Base-by-base conservation (phyloP, 805 yeast genomes). In the Candida broadrunensis region DNA sequence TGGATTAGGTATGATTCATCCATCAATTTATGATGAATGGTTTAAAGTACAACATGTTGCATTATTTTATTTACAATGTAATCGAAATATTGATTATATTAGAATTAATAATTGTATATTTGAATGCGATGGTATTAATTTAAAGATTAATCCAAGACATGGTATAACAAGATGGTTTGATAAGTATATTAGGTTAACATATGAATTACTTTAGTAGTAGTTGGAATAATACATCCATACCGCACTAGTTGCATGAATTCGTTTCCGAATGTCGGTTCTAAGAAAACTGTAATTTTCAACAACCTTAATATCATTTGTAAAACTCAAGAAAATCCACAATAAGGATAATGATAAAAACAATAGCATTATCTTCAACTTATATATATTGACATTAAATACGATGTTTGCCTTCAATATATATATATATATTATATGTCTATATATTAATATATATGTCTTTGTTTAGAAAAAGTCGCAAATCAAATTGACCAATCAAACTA, bases 11-110 rank as follows among this genome's bases (percentile, higher is more conserved):
- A 75, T 71, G 56, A 61, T 66, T 2, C 77, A 77, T 50, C 79
- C 79, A 9, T 75, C 77, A 4, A 63, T 79, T 3, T 70, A 68
- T 51, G 84, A 79, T 52, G 75, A 73, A 43, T 78, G 83, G 83
- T 66, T 67, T 44, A 65, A 76, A 41, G 77, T 78, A 2, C 79
- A 75, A 47, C 80, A 75, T 47, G 70, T 76, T 6, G 84, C 82
- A 1, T 45, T 60, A 31, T 58, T 65, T 5, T 68, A 75, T 40
- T 48, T 61, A 24, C 44, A 61, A 16, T 41, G 49, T 8, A 67
- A 62, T 43, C 29, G 27, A 0, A 27, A 39, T 1, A 47, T 80
- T 24, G 38, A 51, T 36, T 78, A 73, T 46, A 63, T 79, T 15
- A 65, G 77, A 43, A 69, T 80, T 30, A 76, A 78, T 52, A 60